These are phyloP conservation scores for Kentomonas sorsogonicus DNA, from an alignment of 208 protist species.

Conservation along the genomic window DNA sequence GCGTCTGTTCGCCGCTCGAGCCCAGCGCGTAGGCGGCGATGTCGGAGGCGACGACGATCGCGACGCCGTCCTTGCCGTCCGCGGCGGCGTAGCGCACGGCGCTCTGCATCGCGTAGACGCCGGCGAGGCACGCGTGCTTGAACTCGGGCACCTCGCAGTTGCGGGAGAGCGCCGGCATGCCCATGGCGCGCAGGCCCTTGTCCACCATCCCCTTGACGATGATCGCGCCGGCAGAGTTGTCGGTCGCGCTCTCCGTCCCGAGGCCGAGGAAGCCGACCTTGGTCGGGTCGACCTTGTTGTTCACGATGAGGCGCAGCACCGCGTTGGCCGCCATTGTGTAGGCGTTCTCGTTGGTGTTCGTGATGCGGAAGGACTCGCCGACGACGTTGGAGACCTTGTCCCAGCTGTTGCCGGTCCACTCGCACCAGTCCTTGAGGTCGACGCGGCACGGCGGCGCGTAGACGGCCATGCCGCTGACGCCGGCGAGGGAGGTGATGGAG, in stretches of 20 bases:
- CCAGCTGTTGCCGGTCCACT: slow-evolving; percentile 89
- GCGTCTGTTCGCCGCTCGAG: slow-evolving; percentile 87
- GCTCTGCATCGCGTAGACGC: slow-evolving; percentile 86
- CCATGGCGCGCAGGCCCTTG: slow-evolving; percentile 65
- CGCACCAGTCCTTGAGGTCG: slow-evolving; percentile 80
- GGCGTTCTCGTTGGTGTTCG: slow-evolving; percentile 77
- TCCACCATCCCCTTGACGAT: slow-evolving; percentile 90
- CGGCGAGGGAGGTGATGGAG: slow-evolving; percentile 36
- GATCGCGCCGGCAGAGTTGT: slow-evolving; percentile 88
- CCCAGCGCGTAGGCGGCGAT: slow-evolving; percentile 88
- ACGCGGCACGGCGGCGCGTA: slow-evolving; percentile 83
- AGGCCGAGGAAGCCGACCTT: slow-evolving; percentile 85
- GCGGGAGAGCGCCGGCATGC: slow-evolving; percentile 63
- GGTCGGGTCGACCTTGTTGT: slow-evolving; percentile 79
- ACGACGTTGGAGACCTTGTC: slow-evolving; percentile 85
- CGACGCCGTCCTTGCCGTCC: slow-evolving; percentile 65
- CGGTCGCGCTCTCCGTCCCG: slow-evolving; percentile 83
- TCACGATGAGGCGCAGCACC: slow-evolving; percentile 81
- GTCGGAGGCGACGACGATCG: slow-evolving; percentile 85
- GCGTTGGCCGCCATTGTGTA: slow-evolving; percentile 91
- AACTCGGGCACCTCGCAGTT: slow-evolving; percentile 90
- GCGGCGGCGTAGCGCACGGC: slow-evolving; percentile 59
- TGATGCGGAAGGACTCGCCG: slow-evolving; percentile 84
- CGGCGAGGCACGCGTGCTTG: slow-evolving; percentile 90
- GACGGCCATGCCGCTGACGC: slow-evolving; percentile 82